phyloP scores from a whole-genome alignment of 169 alveolate genomes.

The Amoebophrya sp. region DNA sequence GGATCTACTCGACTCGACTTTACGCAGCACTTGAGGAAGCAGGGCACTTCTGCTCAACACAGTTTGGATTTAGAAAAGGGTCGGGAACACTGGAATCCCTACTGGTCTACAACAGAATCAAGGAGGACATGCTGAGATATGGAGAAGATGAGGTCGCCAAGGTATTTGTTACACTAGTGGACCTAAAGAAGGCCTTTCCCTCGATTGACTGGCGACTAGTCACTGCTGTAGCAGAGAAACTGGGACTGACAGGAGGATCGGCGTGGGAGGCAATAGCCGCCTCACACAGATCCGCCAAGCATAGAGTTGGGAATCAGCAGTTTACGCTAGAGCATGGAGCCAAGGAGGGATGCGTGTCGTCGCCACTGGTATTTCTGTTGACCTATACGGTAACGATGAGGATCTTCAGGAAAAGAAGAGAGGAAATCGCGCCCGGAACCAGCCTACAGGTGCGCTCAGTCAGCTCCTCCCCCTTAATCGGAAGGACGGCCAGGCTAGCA shows the following conservation, averaged over 20 bases:
- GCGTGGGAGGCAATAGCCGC: not conserved
- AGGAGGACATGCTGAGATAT: not conserved
- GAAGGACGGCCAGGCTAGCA: not conserved
- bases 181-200: not conserved
- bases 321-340: not conserved
- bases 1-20: not conserved
- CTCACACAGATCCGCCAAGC: not conserved
- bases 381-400: not conserved
- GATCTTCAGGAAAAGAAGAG: not conserved
- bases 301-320: too few species aligned
- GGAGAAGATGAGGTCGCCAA: not conserved
- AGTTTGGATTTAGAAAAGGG: not conserved
- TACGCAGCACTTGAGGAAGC: not conserved
- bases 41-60: not conserved
- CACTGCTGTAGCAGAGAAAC: not conserved
- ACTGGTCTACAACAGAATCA: not conserved
- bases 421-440: not conserved
- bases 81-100: not conserved
- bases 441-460: not conserved
- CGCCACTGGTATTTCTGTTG: not conserved
- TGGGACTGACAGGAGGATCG: not conserved
- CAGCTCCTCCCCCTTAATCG: not conserved
- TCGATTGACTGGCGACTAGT: not conserved
- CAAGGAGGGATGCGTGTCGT: not conserved
- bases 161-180: not conserved